Base-by-base conservation (phyloP, 2,329 filamentous ascomycete species). In the Penicillium crustosum region DNA sequence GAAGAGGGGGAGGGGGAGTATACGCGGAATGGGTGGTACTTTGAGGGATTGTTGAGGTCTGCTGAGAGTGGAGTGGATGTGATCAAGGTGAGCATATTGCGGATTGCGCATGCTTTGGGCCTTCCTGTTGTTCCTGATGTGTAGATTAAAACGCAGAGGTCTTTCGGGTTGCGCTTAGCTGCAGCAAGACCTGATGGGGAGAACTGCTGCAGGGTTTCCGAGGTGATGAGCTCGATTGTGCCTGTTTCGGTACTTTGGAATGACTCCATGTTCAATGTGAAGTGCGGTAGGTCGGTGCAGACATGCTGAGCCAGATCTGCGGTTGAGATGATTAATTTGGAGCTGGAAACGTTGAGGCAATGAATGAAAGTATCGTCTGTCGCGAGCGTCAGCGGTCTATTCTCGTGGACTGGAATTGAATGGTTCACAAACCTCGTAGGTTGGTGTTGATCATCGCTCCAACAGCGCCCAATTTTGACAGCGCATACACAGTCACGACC, bases 1-100 rank as follows among this genome's bases (percentile, higher is more conserved):
- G 68, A 81, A 82, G 17, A 81, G 69, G 0, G 79, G 79, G 9
- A 82, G 70, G 77, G 71, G 3, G 77, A 81, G 59, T 81, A 82
- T 15, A 73, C 79, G 7, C 79, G 77, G 13, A 81, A 61, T 2
- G 75, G 74, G 29, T 73, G 76, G 64, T 81, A 81, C 59, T 75
- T 78, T 15, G 70, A 66, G 0, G 67, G 73, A 33, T 77, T 70
- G 19, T 69, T 65, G 45, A 65, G 56, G 55, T 81, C 79, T 17
- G 61, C 45, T 3, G 73, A 66, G 0, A 71, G 60, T 0, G 78
- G 70, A 9, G 62, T 78, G 2, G 76, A 74, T 4, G 74, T 76
- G 9, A 73, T 59, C 8, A 76, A 52, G 21, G 75, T 63, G 57
- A 75, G 68, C 59, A 72, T 70, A 56, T 79, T 79, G 42, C 70